Percentiles rank a stretch among this genome's conserved stretches.
These are phyloP conservation scores for Boletus barrowsii DNA, from an alignment of 768 basidiomycete genomes.

Conservation along the genomic window DNA sequence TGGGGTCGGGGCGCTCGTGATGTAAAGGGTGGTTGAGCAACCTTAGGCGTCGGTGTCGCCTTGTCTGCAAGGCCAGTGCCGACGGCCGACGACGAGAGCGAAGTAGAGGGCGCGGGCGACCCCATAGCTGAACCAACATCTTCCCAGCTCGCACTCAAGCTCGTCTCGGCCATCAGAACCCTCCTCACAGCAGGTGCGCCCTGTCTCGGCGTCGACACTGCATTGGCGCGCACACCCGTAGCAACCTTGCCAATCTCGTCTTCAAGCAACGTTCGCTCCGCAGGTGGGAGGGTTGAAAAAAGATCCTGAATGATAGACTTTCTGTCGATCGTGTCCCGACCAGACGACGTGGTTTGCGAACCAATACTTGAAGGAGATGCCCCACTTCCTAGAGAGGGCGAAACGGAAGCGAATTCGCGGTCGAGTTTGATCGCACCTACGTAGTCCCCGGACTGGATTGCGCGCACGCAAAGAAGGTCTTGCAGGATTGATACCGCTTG, in stretches of 20 bases:
- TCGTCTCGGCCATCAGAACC: slow-evolving; percentile 29
- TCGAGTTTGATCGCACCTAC: slow-evolving; percentile 75
- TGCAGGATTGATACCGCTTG: slow-evolving; percentile 58
- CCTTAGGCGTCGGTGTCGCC: not conserved
- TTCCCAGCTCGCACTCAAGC: slow-evolving; percentile 65
- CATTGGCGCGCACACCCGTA: slow-evolving; percentile 17
- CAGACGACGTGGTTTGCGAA: slow-evolving; percentile 24
- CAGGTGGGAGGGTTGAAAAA: slow-evolving; percentile 56
- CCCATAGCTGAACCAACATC: slow-evolving; percentile 35
- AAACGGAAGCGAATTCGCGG: slow-evolving; percentile 51
- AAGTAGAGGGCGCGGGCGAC: slow-evolving; percentile 6
- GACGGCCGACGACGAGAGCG: slow-evolving; percentile 6
- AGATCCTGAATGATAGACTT: slow-evolving; percentile 68
- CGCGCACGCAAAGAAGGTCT: slow-evolving; percentile 75
- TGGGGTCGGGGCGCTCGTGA: slow-evolving; percentile 3
- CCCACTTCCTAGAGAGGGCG: slow-evolving; percentile 25
- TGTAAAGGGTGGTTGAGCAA: slow-evolving; percentile 7
- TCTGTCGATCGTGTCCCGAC: slow-evolving; percentile 42
- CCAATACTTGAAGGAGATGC: slow-evolving; percentile 10
- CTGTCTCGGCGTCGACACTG: slow-evolving; percentile 2
- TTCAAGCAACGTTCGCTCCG: slow-evolving; percentile 64
- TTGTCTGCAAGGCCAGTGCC: slow-evolving; percentile 4
- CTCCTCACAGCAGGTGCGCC: slow-evolving; percentile 17
- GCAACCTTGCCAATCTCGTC: slow-evolving; percentile 47
- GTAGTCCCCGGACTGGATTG: slow-evolving; percentile 70